Evolutionary conservation across 2,329 filamentous ascomycete species (phyloP).

Genomic region (Colletotrichum incanum): DNA sequence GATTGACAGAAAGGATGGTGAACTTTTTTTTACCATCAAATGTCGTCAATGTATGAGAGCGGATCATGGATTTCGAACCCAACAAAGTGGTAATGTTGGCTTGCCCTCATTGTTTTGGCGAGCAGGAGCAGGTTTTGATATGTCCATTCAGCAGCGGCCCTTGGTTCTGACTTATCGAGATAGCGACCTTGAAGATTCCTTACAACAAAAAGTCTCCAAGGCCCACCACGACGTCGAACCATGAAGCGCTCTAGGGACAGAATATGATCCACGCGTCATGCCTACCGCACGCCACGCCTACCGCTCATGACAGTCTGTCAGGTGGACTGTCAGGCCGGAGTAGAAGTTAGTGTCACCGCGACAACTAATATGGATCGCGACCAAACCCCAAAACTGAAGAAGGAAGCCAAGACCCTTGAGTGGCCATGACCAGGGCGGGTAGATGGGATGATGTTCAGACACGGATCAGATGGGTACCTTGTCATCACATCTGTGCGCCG

Average conservation of each 20-base stretch:
- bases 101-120: too few species aligned
- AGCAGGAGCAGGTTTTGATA: too few species aligned
- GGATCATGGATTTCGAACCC: too few species aligned
- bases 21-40: neutral
- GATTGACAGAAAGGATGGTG: neutral
- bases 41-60: neutral
- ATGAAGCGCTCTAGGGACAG: neutral
- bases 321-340: constrained; percentile 19
- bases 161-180: neutral
- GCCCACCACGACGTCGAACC: neutral
- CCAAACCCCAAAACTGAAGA: neutral
- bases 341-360: constrained; percentile 25
- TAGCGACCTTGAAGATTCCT: neutral
- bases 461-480: constrained; percentile 11
- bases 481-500: constrained; percentile 29
- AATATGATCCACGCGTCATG: neutral
- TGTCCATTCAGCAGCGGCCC: neutral
- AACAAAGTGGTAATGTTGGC: neutral
- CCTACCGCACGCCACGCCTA: constrained; percentile 31
- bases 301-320: constrained; percentile 38
- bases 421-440: neutral
- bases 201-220: neutral
- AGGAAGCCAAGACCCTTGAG: neutral
- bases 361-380: constrained; percentile 7
- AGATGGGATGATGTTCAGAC: constrained; percentile 19